Conservation (phyloP, 148 eudicot species). For the Camellia lanceoleosa region DNA sequence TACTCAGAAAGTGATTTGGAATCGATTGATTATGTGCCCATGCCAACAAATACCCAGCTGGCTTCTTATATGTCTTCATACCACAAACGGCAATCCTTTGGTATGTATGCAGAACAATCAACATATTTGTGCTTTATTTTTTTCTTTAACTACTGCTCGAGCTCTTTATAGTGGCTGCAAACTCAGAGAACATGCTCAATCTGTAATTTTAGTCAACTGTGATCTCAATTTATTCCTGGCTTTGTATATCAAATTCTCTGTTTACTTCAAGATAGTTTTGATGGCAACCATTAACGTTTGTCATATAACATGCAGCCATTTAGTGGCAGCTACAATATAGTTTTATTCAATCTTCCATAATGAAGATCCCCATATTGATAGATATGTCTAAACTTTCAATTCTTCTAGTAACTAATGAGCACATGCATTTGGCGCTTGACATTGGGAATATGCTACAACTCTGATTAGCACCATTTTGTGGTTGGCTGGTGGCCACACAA, state of each 20-base stretch:
- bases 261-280: not conserved
- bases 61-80: slow-evolving; percentile 50
- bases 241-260: not conserved
- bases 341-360: not conserved
- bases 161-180: not conserved
- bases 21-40: slow-evolving; percentile 43
- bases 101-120: slow-evolving; percentile 27
- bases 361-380: not conserved
- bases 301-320: not conserved
- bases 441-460: not conserved
- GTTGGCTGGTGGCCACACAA: not conserved
- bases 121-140: not conserved
- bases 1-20: slow-evolving; percentile 62
- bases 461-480: not conserved
- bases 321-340: not conserved
- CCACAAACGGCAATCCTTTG: slow-evolving; percentile 64
- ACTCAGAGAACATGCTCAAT: not conserved
- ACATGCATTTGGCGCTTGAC: slow-evolving; percentile 1
- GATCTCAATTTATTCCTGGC: not conserved
- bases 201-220: not conserved
- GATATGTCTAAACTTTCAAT: not conserved
- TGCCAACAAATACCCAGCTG: slow-evolving; percentile 33
- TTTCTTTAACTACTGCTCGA: not conserved
- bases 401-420: not conserved
- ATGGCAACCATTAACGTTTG: not conserved